phyloP scores from a whole-genome alignment of 2,329 filamentous ascomycete genomes.

The Eutypa lata region DNA sequence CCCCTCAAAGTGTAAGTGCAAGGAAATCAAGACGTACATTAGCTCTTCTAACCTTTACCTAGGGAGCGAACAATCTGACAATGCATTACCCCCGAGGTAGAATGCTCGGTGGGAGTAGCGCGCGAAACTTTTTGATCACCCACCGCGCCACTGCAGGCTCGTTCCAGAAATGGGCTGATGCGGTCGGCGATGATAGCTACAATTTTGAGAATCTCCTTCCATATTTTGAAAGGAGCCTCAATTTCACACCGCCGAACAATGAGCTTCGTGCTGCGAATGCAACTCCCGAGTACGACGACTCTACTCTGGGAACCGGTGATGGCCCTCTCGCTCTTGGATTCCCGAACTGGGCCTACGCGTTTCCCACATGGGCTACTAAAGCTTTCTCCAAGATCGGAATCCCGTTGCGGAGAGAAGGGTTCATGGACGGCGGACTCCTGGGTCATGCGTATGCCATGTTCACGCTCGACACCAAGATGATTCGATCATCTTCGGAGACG shows the following conservation, averaged over 20 bases:
- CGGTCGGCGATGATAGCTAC: slow-evolving; percentile 10
- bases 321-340: slow-evolving; percentile 38
- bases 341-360: slow-evolving; percentile 32
- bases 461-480: slow-evolving; percentile 27
- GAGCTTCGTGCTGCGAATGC: slow-evolving; percentile 13
- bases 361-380: slow-evolving; percentile 31
- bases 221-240: slow-evolving; percentile 21
- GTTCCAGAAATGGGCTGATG: slow-evolving; percentile 12
- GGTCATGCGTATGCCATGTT: slow-evolving; percentile 32
- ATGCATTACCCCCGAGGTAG: slow-evolving; percentile 21
- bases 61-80: slow-evolving; percentile 7
- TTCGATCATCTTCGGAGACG: slow-evolving; percentile 33
- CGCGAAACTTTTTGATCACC: slow-evolving; percentile 21
- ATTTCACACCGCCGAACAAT: slow-evolving; percentile 27
- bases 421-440: slow-evolving; percentile 36
- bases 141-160: slow-evolving; percentile 6
- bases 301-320: slow-evolving; percentile 23
- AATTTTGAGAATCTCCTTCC: slow-evolving; percentile 10
- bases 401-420: slow-evolving; percentile 23
- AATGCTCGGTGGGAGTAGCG: slow-evolving; percentile 20
- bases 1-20: slow-evolving; percentile 16
- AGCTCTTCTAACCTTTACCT: slow-evolving; percentile 22
- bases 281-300: slow-evolving; percentile 16
- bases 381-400: slow-evolving; percentile 37
- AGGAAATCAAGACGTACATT: not conserved